Evolutionary conservation across 2,329 filamentous ascomycete genomes (phyloP).

Genomic region (Botrytis cinerea): DNA sequence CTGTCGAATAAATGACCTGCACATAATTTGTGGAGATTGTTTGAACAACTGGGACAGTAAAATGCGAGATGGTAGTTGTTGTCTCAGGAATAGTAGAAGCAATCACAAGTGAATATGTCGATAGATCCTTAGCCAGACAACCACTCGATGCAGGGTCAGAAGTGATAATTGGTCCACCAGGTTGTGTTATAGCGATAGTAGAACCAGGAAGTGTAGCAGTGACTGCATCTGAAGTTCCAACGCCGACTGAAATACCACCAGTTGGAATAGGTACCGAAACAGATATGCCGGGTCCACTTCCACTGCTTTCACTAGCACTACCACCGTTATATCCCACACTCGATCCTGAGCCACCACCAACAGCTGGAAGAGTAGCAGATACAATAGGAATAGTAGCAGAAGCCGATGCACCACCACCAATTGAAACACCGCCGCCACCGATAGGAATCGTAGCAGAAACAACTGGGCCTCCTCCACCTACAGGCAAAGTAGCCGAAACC

Average conservation of each 20-base stretch:
- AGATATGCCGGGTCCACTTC: background rate
- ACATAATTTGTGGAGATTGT: slow-evolving; percentile 8
- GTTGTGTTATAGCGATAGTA: slow-evolving; percentile 3
- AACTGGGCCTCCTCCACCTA: background rate
- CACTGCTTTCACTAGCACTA: background rate
- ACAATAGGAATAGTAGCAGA: slow-evolving; percentile 5
- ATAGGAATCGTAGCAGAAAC: background rate
- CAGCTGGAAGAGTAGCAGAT: background rate
- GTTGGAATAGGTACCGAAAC: slow-evolving; percentile 2
- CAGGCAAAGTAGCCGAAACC: slow-evolving; percentile 1
- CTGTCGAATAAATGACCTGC: slow-evolving; percentile 1
- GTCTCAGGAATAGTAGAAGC: background rate
- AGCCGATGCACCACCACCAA: slow-evolving; percentile 4
- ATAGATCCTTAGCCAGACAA: background rate
- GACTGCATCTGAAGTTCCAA: slow-evolving; percentile 19
- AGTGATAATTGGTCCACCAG: slow-evolving; percentile 5
- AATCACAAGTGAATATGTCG: slow-evolving; percentile 12
- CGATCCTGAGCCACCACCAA: slow-evolving; percentile 5
- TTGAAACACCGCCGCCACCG: background rate
- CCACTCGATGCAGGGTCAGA: background rate
- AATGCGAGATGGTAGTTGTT: background rate
- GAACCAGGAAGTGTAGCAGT: background rate
- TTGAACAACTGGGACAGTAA: slow-evolving; percentile 2
- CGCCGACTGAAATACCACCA: background rate
- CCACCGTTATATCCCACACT: background rate